A percentile compares a stretch with the other conserved stretches of the same genome.
Evolutionary conservation across 225 moss, liverwort and hornwort species (phyloP).

Genomic region (Bryoerythrophyllum caledonicum): DNA sequence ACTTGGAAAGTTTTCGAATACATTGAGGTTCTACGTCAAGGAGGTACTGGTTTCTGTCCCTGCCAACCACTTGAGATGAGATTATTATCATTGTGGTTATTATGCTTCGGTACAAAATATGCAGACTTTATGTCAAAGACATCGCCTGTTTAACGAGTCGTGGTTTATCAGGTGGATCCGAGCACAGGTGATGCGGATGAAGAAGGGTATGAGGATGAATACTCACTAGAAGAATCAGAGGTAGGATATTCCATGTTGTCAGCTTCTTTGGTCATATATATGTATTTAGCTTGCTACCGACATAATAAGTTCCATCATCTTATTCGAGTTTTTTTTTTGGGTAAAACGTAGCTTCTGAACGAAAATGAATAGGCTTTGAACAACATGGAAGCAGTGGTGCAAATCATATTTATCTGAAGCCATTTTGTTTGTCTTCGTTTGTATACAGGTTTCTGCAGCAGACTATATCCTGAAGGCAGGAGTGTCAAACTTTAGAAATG

Average conservation of each 20-base stretch:
- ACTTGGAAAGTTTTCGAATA: constrained; percentile 69
- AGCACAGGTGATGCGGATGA: constrained; percentile 75
- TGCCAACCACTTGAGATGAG: constrained; percentile 4
- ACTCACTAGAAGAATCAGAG: constrained; percentile 77
- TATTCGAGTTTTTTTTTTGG: background rate
- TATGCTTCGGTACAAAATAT: background rate
- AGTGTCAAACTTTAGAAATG: constrained; percentile 74
- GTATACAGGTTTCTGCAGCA: constrained; percentile 57
- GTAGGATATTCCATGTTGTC: constrained; percentile 27
- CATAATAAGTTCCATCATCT: background rate
- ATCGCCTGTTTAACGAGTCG: background rate
- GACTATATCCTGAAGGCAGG: constrained; percentile 74
- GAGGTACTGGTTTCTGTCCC: constrained; percentile 45
- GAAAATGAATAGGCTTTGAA: background rate
- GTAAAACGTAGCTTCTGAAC: background rate
- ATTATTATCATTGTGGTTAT: constrained; percentile 4
- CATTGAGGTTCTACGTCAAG: constrained; percentile 69
- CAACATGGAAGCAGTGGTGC: background rate
- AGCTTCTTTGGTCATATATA: background rate
- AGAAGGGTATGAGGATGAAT: constrained; percentile 73
- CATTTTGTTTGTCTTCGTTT: background rate
- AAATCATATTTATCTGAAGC: background rate
- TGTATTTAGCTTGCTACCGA: background rate
- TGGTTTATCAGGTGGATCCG: constrained; percentile 63
- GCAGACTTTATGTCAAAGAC: background rate